Evolutionary conservation across 148 eudicot species (phyloP).

Genomic region (Mesembryanthemum crystallinum): DNA sequence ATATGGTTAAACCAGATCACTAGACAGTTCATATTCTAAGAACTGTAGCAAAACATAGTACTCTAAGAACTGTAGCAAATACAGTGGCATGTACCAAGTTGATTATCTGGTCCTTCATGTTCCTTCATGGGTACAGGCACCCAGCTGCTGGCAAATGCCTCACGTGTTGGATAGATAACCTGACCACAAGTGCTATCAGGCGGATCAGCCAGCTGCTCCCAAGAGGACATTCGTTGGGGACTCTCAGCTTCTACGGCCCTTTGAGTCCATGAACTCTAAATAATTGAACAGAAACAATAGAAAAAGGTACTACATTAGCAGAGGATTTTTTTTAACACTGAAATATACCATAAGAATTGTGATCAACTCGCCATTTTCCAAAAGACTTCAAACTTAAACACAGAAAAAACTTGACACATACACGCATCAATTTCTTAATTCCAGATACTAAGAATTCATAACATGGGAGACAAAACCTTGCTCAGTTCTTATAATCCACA

Average conservation of each 20-base stretch:
- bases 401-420: background rate
- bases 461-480: no score
- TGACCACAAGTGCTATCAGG: constrained; percentile 79
- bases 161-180: constrained; percentile 50
- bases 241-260: constrained; percentile 66
- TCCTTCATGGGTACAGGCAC: constrained; percentile 41
- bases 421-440: background rate
- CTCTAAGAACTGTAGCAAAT: background rate
- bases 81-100: constrained; percentile 40
- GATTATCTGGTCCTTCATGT: constrained; percentile 27
- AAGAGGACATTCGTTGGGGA: constrained; percentile 44
- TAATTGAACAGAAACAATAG: background rate
- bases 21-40: background rate
- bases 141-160: constrained; percentile 52
- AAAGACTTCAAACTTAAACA: background rate
- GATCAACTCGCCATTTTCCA: background rate
- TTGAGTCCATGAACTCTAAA: constrained; percentile 85
- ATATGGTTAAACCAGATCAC: constrained; percentile 1
- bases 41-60: background rate
- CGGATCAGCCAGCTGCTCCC: constrained; percentile 49
- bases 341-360: background rate
- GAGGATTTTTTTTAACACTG: background rate
- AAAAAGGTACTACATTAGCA: background rate
- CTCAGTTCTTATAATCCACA: no score
- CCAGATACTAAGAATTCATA: background rate